These are phyloP conservation scores for Xanthoconium purpureum DNA, from an alignment of 768 basidiomycete genomes.

Conservation along the genomic window DNA sequence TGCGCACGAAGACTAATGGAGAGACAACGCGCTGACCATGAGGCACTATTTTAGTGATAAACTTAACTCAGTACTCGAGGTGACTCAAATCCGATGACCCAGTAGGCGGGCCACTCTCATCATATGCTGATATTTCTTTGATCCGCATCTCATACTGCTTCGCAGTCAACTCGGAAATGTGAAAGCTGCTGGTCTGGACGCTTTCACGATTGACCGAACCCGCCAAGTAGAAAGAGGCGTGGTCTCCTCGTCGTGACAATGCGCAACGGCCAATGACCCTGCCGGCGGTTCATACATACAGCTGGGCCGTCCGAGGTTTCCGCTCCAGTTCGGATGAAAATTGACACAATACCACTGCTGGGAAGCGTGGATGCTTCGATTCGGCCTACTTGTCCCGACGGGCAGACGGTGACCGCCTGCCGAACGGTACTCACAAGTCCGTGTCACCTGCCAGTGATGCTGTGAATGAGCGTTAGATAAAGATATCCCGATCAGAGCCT, in stretches of 20 bases:
- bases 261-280: neutral
- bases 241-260: neutral
- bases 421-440: neutral
- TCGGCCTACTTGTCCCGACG: neutral
- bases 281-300: neutral
- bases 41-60: conserved; percentile 14
- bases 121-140: neutral
- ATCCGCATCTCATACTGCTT: neutral
- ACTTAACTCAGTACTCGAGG: conserved; percentile 18
- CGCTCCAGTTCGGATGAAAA: conserved; percentile 6
- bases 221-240: neutral
- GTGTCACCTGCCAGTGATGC: neutral
- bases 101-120: neutral
- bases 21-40: conserved; percentile 28
- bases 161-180: neutral
- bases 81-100: conserved; percentile 1
- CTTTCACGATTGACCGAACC: neutral
- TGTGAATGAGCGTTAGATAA: neutral
- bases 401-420: neutral
- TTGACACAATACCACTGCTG: neutral
- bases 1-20: conserved; percentile 10
- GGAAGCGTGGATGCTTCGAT: neutral
- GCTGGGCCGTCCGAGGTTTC: conserved; percentile 8
- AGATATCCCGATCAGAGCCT: neutral
- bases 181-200: neutral